These are phyloP conservation scores for Arabidopsis suecica DNA, from an alignment of 345 rosid species.

Conservation along the genomic window DNA sequence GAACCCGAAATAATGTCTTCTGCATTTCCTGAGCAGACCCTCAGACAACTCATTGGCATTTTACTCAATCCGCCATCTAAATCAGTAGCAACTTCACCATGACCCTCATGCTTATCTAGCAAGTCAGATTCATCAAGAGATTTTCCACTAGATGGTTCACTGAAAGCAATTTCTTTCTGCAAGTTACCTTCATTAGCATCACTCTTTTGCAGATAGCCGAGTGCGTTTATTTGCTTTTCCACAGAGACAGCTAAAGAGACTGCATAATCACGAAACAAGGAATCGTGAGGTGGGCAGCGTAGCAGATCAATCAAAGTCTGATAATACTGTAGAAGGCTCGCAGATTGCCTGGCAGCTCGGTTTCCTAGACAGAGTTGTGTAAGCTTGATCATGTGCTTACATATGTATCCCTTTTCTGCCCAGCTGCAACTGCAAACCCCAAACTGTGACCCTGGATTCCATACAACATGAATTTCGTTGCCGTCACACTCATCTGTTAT, in stretches of 20 bases:
- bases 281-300: slow-evolving; percentile 67
- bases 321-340: slow-evolving; percentile 64
- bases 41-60: slow-evolving; percentile 1
- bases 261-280: slow-evolving; percentile 81
- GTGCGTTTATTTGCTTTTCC: slow-evolving; percentile 60
- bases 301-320: slow-evolving; percentile 67
- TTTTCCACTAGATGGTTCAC: slow-evolving; percentile 17
- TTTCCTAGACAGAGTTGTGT: slow-evolving; percentile 50
- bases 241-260: slow-evolving; percentile 65
- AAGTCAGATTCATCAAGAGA: slow-evolving; percentile 21
- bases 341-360: slow-evolving; percentile 51
- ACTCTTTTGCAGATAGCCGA: slow-evolving; percentile 45
- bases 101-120: slow-evolving; percentile 9
- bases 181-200: slow-evolving; percentile 27
- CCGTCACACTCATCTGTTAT: slow-evolving; percentile 60
- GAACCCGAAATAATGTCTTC: slow-evolving; percentile 14
- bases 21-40: slow-evolving; percentile 13
- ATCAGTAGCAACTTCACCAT: slow-evolving; percentile 14
- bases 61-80: slow-evolving; percentile 33
- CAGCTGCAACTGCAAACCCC: slow-evolving; percentile 77
- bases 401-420: slow-evolving; percentile 84
- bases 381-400: slow-evolving; percentile 82
- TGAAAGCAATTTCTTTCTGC: slow-evolving; percentile 34
- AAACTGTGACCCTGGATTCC: slow-evolving; percentile 85
- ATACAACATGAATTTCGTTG: slow-evolving; percentile 60